phyloP scores from a whole-genome alignment of 1,284 basidiomycete genomes.

The Cutaneotrichosporon cavernicola region DNA sequence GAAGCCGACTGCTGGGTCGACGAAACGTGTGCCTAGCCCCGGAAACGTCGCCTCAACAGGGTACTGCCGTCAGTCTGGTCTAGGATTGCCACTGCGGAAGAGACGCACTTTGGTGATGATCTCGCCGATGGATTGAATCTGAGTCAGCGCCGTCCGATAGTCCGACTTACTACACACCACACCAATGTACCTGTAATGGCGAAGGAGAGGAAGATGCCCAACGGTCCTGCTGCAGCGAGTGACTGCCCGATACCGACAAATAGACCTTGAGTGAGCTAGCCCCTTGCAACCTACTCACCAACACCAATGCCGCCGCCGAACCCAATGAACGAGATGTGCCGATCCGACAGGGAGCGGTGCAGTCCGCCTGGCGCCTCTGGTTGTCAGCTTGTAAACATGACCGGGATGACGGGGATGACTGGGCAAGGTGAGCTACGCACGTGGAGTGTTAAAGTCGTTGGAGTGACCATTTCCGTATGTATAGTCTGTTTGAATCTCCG shows the following conservation, averaged over 20 bases:
- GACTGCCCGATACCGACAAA: constrained; percentile 22
- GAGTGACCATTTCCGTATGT: neutral
- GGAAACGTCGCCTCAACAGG: constrained; percentile 24
- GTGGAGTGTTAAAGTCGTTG: neutral
- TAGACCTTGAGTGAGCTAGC: constrained; percentile 4
- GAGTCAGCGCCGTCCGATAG: neutral
- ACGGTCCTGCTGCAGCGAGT: constrained; percentile 10
- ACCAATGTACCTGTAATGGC: constrained; percentile 20
- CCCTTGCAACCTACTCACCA: neutral
- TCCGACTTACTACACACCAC: constrained; percentile 17
- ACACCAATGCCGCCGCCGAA: constrained; percentile 21
- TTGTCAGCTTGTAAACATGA: neutral
- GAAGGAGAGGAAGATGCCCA: constrained; percentile 19
- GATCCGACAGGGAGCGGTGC: neutral
- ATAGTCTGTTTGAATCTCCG: neutral
- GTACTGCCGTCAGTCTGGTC: constrained; percentile 11
- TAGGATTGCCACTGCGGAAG: neutral
- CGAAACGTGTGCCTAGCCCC: constrained; percentile 19
- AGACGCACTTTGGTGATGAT: constrained; percentile 14
- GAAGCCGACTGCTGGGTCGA: constrained; percentile 23
- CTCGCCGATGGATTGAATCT: constrained; percentile 23
- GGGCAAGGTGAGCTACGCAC: neutral
- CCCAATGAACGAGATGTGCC: constrained; percentile 15
- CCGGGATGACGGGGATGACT: too few relatives aligned
- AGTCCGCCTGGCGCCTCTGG: neutral